These are phyloP conservation scores for Phaffia australis DNA, from an alignment of 768 basidiomycete species.

Conservation along the genomic window DNA sequence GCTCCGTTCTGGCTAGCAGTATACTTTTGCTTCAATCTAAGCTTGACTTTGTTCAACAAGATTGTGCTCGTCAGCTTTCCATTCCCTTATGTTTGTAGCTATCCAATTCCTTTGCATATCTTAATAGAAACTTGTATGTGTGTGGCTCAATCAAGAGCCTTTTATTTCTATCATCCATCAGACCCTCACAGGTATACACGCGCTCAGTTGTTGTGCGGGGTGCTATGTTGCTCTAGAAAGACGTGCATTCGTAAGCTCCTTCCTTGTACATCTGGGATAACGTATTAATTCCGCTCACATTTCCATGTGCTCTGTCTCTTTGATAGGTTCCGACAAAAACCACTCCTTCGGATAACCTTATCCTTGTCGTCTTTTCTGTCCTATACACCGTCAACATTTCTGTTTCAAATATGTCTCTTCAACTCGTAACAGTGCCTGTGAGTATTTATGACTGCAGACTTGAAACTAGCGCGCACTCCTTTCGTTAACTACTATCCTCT, in stretches of 20 bases:
- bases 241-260: constrained; percentile 45
- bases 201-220: constrained; percentile 72
- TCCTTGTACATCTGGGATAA: background rate
- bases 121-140: background rate
- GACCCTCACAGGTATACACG: constrained; percentile 83
- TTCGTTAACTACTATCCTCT: too few species aligned
- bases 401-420: constrained; percentile 80
- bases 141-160: background rate
- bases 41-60: constrained; percentile 92
- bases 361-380: constrained; percentile 69
- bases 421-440: constrained; percentile 58
- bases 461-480: too few species aligned
- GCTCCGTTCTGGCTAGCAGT: constrained; percentile 54
- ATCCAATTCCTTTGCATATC: background rate
- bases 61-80: constrained; percentile 81
- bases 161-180: constrained; percentile 1
- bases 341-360: constrained; percentile 46
- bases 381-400: constrained; percentile 91
- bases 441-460: constrained; percentile 8
- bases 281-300: background rate
- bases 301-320: background rate
- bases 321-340: constrained; percentile 47
- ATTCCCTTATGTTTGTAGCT: constrained; percentile 59
- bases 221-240: constrained; percentile 54
- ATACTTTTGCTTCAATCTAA: constrained; percentile 85